These are phyloP conservation scores for Cercospora zeae-maydis DNA, from an alignment of 2,329 filamentous ascomycete species.

Conservation along the genomic window DNA sequence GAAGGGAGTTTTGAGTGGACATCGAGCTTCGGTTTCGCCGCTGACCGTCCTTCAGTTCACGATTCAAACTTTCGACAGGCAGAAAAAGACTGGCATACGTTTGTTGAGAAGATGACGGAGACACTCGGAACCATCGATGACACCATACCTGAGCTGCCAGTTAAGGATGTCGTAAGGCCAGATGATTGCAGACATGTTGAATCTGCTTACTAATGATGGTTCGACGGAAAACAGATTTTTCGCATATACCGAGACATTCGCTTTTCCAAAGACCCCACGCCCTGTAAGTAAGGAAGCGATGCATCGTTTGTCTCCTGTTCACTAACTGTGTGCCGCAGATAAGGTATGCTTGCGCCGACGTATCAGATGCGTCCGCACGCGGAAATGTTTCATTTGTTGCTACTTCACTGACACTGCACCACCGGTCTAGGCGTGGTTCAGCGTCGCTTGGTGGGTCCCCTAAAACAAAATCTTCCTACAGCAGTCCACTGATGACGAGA, in stretches of 20 bases:
- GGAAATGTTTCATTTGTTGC: no score
- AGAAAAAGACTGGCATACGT: slow-evolving; percentile 76
- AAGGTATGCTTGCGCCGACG: background rate
- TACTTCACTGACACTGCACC: slow-evolving; percentile 12
- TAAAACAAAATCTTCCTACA: background rate
- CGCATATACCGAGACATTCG: slow-evolving; percentile 83
- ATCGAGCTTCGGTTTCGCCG: no score
- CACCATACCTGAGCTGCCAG: slow-evolving; percentile 79
- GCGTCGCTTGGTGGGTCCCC: slow-evolving; percentile 65
- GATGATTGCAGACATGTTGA: background rate
- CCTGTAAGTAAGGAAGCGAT: slow-evolving; percentile 61
- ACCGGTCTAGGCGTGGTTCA: slow-evolving; percentile 65
- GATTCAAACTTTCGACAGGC: slow-evolving; percentile 75
- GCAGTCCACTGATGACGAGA: background rate
- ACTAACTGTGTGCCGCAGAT: background rate
- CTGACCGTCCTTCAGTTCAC: no score
- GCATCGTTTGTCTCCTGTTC: background rate
- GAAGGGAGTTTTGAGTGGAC: no score
- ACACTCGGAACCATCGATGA: slow-evolving; percentile 69
- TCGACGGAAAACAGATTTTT: slow-evolving; percentile 53
- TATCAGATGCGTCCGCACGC: background rate
- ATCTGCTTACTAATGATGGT: background rate
- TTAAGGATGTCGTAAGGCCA: slow-evolving; percentile 66
- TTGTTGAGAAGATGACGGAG: slow-evolving; percentile 67
- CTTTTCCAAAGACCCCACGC: slow-evolving; percentile 78